Evolutionary conservation across 148 eudicot species (phyloP).

Genomic region (Suaeda aralocaspica): DNA sequence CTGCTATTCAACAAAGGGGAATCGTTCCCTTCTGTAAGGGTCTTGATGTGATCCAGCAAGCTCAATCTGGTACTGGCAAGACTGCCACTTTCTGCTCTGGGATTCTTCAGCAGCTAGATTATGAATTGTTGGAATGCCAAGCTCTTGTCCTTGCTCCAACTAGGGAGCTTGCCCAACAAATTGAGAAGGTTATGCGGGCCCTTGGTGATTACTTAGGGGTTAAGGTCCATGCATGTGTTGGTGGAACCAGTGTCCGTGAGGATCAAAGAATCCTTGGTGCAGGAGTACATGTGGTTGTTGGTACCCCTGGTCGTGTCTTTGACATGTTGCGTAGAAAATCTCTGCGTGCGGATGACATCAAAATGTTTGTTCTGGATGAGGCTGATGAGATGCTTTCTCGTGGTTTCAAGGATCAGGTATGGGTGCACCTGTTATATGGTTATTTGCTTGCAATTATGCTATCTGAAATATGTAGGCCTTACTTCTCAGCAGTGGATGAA

Average conservation of each 20-base stretch:
- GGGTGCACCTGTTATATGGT: not conserved
- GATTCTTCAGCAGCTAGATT: conserved; percentile 34
- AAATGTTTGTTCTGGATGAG: conserved; percentile 72
- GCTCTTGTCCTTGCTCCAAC: conserved; percentile 41
- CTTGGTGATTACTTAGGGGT: conserved; percentile 62
- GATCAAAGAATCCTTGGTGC: conserved; percentile 60
- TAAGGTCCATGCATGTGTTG: conserved; percentile 79
- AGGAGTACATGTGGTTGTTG: conserved; percentile 77
- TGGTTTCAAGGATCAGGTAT: conserved; percentile 76
- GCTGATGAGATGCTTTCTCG: conserved; percentile 83
- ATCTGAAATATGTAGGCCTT: too few relatives aligned
- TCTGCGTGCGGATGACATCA: conserved; percentile 51
- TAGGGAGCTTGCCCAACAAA: conserved; percentile 40
- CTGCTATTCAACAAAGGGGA: conserved; percentile 39
- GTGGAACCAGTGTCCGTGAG: conserved; percentile 70
- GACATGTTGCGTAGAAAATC: conserved; percentile 69
- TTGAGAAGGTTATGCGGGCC: conserved; percentile 42
- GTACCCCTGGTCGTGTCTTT: conserved; percentile 73
- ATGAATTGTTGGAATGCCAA: conserved; percentile 33
- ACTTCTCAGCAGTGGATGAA: too few relatives aligned
- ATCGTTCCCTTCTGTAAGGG: conserved; percentile 33
- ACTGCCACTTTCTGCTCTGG: conserved; percentile 39
- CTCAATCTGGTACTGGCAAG: conserved; percentile 40
- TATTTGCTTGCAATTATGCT: too few relatives aligned
- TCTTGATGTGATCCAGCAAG: conserved; percentile 37